phyloP scores from a whole-genome alignment of 768 basidiomycete species.

The Lactarius evosmus region DNA sequence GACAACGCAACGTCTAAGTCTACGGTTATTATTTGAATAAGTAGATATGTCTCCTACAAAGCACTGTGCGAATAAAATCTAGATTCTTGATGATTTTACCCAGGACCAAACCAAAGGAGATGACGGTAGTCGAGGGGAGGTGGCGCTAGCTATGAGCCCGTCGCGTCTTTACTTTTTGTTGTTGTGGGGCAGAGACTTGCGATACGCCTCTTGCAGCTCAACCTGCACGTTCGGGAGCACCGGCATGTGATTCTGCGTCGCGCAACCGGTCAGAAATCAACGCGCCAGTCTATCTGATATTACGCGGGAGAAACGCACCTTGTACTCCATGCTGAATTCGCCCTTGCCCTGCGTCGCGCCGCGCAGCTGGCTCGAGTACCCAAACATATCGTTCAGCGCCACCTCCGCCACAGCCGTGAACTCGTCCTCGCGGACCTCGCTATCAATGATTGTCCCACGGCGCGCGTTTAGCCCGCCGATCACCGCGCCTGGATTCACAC shows the following conservation, averaged over 20 bases:
- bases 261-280: slow-evolving; percentile 15
- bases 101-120: not conserved
- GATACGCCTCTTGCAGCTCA: slow-evolving; percentile 84
- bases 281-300: slow-evolving; percentile 9
- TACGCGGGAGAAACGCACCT: slow-evolving; percentile 44
- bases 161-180: slow-evolving; percentile 68
- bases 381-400: slow-evolving; percentile 97
- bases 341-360: slow-evolving; percentile 98
- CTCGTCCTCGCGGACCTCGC: slow-evolving; percentile 95
- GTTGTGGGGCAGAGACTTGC: slow-evolving; percentile 64
- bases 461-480: slow-evolving; percentile 93
- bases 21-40: not conserved
- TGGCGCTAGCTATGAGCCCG: not conserved
- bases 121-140: no score
- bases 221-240: slow-evolving; percentile 84
- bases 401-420: slow-evolving; percentile 92
- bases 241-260: slow-evolving; percentile 63
- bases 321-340: slow-evolving; percentile 78
- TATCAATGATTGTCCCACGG: slow-evolving; percentile 91
- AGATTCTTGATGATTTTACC: not conserved
- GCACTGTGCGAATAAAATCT: not conserved
- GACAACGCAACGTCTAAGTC: not conserved
- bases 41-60: not conserved
- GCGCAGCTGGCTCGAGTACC: slow-evolving; percentile 89
- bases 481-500: slow-evolving; percentile 61